Evolutionary conservation across 768 basidiomycete genomes (phyloP).

Genomic region (Leccinellum albellum): DNA sequence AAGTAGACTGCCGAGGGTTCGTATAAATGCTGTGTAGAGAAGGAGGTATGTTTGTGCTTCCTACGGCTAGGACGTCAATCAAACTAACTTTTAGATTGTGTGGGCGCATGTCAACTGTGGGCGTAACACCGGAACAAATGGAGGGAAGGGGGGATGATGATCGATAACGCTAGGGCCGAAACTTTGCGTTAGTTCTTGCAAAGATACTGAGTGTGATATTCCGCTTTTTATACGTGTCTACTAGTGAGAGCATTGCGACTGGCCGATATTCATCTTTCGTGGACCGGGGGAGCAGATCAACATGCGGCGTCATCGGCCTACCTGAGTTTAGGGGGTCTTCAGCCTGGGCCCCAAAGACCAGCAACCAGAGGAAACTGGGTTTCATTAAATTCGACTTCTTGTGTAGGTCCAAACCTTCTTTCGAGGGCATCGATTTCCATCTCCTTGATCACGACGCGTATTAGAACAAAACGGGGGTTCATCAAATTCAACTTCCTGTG

Average conservation of each 20-base stretch:
- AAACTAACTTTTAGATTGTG: not conserved
- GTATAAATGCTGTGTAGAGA: not conserved
- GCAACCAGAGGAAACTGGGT: not conserved
- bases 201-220: too few species aligned
- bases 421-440: constrained; percentile 3
- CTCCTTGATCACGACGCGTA: not conserved
- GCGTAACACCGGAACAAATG: not conserved
- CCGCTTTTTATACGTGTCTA: not conserved
- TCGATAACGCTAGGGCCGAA: not conserved
- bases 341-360: not conserved
- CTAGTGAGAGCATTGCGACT: too few species aligned
- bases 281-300: too few species aligned
- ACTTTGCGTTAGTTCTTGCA: too few species aligned
- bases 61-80: not conserved
- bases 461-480: not conserved
- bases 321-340: constrained; percentile 3
- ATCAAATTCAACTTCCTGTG: not conserved
- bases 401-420: not conserved
- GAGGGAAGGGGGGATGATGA: not conserved
- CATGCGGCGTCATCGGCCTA: not conserved
- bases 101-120: not conserved
- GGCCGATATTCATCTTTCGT: too few species aligned
- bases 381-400: not conserved
- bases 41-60: not conserved
- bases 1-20: too few species aligned